Conservation (phyloP, 164 flowering plant species). For the Annona cherimola region DNA sequence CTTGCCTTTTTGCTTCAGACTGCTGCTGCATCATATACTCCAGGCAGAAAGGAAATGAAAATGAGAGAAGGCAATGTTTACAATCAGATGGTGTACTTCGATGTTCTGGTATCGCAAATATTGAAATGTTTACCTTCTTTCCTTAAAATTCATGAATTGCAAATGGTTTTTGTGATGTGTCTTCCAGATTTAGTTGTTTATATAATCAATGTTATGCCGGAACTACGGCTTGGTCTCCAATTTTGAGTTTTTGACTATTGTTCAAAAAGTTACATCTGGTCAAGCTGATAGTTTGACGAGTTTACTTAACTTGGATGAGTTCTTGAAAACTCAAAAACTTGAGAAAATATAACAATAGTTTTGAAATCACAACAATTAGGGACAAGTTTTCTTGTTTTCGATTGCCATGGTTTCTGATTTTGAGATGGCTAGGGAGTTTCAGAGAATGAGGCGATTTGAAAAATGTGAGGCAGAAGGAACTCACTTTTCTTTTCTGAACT, state of each 20-base stretch:
- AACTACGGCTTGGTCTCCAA: neutral
- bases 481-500: too few species aligned
- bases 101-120: conserved; percentile 57
- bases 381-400: too few species aligned
- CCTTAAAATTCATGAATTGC: neutral
- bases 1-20: conserved; percentile 74
- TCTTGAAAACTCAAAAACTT: too few species aligned
- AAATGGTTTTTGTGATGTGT: neutral
- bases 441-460: too few species aligned
- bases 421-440: too few species aligned
- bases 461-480: too few species aligned
- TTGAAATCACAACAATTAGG: too few species aligned
- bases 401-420: too few species aligned
- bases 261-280: too few species aligned
- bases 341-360: too few species aligned
- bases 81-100: conserved; percentile 66
- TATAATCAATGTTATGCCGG: neutral
- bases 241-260: neutral
- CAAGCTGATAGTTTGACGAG: too few species aligned
- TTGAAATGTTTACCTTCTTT: neutral
- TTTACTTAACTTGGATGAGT: too few species aligned
- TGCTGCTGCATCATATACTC: conserved; percentile 55
- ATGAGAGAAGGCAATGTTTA: conserved; percentile 21
- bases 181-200: neutral
- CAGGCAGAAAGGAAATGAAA: conserved; percentile 28